Evolutionary conservation across 148 eudicot species (phyloP).

Genomic region (Vaccinium myrtillus): DNA sequence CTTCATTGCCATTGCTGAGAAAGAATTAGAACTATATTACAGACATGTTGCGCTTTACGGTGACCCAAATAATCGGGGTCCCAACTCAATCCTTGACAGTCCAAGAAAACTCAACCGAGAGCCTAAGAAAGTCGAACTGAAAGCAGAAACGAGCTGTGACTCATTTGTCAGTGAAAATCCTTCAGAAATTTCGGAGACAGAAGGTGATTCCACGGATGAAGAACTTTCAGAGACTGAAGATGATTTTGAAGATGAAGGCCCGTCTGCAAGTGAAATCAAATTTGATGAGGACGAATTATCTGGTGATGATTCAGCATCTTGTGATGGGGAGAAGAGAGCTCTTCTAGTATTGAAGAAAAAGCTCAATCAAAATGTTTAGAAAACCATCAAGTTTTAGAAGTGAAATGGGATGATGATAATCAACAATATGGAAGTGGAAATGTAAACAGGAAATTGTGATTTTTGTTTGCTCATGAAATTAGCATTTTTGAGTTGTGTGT

Average conservation of each 20-base stretch:
- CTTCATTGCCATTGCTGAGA: slow-evolving; percentile 72
- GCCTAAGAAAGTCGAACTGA: slow-evolving; percentile 17
- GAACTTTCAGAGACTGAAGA: slow-evolving; percentile 30
- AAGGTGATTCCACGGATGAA: slow-evolving; percentile 26
- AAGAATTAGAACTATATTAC: slow-evolving; percentile 88
- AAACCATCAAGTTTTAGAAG: background rate
- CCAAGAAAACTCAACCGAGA: slow-evolving; percentile 25
- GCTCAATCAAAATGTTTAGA: background rate
- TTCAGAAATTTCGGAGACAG: slow-evolving; percentile 19
- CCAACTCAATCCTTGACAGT: slow-evolving; percentile 27
- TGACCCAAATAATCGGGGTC: slow-evolving; percentile 36
- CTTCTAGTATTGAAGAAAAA: background rate
- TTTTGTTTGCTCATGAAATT: too few relatives aligned
- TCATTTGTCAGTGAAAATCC: slow-evolving; percentile 14
- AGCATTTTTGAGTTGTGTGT: too few relatives aligned
- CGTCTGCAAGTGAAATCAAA: slow-evolving; percentile 24
- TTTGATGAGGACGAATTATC: slow-evolving; percentile 21
- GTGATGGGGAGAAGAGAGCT: slow-evolving; percentile 11
- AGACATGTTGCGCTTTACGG: slow-evolving; percentile 85
- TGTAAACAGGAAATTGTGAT: background rate
- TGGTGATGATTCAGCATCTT: background rate
- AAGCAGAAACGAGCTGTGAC: slow-evolving; percentile 6
- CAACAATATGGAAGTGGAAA: background rate
- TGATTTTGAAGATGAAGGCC: slow-evolving; percentile 17
- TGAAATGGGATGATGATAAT: background rate